Evolutionary conservation across 2,329 filamentous ascomycete genomes (phyloP), one percentile per base, ranked within the genome.

Genomic region (Colletotrichum tofieldiae): DNA sequence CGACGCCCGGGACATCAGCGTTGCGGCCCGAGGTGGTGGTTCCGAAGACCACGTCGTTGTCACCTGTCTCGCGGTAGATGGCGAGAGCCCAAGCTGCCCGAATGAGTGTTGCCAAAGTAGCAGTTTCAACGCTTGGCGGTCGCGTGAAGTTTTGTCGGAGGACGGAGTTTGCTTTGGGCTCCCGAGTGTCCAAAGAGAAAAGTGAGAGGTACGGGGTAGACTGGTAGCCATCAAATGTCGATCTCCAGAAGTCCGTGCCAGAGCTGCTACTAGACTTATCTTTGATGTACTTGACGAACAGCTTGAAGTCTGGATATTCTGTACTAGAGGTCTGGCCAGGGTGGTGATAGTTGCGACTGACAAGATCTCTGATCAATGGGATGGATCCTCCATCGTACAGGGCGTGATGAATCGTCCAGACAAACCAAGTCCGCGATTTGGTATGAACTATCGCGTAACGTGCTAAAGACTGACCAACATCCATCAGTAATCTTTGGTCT

Each of bases 71-170:
- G 0, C 68, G 65, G 2, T 73, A 54, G 5, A 76, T 62, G 9
- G 76, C 55, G 23, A 81, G 23, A 0, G 77, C 78, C 79, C 79
- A 81, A 2, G 79, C 79, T 0, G 78, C 77, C 6, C 76, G 75
- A 11, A 80, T 56, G 9, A 77, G 52, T 0, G 75, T 74, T 3
- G 75, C 75, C 62, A 67, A 74, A 3, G 72, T 75, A 6, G 74
- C 62, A 6, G 39, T 47, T 23, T 60, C 73, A 37, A 43, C 47
- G 7, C 35, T 60, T 18, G 56, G 56, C 35, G 37, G 23, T 47
- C 26, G 39, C 6, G 16, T 6, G 7, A 60, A 12, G 11, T 12
- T 18, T 32, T 47, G 23, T 12, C 32, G 12, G 3, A 60, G 23
- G 23, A 60, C 39, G 12, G 41, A 26, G 56, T 45, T 35, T 60